Evolutionary conservation across 306 rosid genomes (phyloP).

Genomic region (Albizia julibrissin): DNA sequence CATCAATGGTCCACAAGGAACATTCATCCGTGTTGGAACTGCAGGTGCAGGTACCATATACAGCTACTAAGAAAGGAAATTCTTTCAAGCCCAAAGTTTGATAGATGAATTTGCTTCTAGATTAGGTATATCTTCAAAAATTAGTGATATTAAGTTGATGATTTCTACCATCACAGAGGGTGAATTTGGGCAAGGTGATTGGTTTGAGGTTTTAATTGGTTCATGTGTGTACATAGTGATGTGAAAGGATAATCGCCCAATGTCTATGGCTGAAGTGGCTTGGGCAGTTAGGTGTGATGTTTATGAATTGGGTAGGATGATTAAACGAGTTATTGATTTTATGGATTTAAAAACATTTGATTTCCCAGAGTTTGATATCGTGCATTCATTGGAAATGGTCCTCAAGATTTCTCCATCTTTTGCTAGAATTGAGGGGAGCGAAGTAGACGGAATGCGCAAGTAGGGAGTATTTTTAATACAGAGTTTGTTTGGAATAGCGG

Average conservation of each 20-base stretch:
- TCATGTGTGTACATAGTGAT: slow-evolving; percentile 69
- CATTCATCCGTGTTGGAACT: slow-evolving; percentile 60
- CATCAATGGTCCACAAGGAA: slow-evolving; percentile 56
- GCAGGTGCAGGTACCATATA: slow-evolving; percentile 48
- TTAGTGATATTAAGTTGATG: slow-evolving; percentile 46
- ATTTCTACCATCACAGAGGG: slow-evolving; percentile 56
- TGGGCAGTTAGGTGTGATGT: slow-evolving; percentile 48
- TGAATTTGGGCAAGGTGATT: slow-evolving; percentile 68
- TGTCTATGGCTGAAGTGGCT: slow-evolving; percentile 64
- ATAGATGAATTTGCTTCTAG: slow-evolving; percentile 46
- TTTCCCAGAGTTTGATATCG: slow-evolving; percentile 66
- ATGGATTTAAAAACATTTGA: slow-evolving; percentile 44
- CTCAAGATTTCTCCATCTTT: slow-evolving; percentile 40
- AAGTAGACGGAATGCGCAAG: slow-evolving; percentile 45
- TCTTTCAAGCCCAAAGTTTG: slow-evolving; percentile 45
- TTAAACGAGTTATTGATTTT: slow-evolving; percentile 54
- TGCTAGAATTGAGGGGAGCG: slow-evolving; percentile 24
- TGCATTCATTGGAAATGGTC: slow-evolving; percentile 51
- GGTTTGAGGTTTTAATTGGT: slow-evolving; percentile 70
- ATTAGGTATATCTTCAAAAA: slow-evolving; percentile 48
- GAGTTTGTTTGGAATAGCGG: no score
- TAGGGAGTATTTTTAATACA: slow-evolving; percentile 73
- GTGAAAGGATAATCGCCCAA: slow-evolving; percentile 50
- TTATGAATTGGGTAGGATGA: slow-evolving; percentile 64
- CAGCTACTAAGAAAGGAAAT: slow-evolving; percentile 51